Conservation (phyloP, 2,329 filamentous ascomycete species). For the Penicillium sp. region DNA sequence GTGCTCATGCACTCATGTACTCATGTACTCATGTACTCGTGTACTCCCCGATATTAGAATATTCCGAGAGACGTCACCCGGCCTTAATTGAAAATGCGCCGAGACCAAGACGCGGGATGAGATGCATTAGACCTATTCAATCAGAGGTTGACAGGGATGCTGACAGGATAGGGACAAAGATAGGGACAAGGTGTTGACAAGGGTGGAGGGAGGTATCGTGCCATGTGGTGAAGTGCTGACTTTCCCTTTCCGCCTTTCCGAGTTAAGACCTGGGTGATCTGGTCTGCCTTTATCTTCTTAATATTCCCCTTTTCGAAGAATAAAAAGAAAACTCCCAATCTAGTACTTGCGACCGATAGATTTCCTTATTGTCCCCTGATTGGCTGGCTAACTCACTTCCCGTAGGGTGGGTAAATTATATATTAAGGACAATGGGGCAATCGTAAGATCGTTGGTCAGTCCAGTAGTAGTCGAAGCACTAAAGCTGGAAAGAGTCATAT, state of each 20-base stretch:
- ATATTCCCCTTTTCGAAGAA: not conserved
- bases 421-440: not conserved
- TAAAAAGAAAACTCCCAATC: too few relatives aligned
- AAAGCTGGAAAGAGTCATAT: not conserved
- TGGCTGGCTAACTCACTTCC: not conserved
- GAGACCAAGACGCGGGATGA: conserved; percentile 1
- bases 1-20: not conserved
- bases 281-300: not conserved
- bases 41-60: not conserved
- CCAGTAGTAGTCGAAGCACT: not conserved
- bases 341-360: not conserved
- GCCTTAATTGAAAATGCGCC: not conserved
- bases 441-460: not conserved
- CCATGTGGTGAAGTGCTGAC: not conserved
- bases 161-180: not conserved
- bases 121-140: not conserved
- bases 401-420: not conserved
- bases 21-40: too few relatives aligned
- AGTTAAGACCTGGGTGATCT: too few relatives aligned
- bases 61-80: not conserved
- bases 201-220: not conserved
- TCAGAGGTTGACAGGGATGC: not conserved
- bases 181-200: not conserved
- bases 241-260: not conserved
- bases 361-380: not conserved